These are phyloP conservation scores for Glebionis coronaria DNA, from an alignment of 129 eudicot genomes.

Conservation along the genomic window DNA sequence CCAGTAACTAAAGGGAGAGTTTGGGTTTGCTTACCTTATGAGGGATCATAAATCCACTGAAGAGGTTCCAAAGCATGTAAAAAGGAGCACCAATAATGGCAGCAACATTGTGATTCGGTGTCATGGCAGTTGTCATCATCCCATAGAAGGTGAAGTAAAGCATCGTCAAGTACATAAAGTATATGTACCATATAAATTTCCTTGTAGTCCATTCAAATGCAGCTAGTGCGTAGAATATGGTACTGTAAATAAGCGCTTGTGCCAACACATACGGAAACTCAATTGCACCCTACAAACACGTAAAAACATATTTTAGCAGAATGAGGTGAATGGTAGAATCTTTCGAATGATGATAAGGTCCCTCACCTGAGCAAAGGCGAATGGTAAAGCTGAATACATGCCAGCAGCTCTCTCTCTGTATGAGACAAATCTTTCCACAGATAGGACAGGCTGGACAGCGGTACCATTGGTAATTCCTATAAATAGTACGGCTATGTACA, in stretches of 20 bases:
- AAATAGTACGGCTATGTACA: conserved; percentile 84
- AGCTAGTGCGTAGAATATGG: conserved; percentile 77
- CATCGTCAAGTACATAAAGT: conserved; percentile 75
- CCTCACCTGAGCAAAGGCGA: conserved; percentile 90
- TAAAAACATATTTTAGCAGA: background rate
- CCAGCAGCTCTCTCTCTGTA: conserved; percentile 98
- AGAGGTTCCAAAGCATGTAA: conserved; percentile 99
- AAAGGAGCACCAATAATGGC: conserved; percentile 94
- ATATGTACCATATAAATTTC: conserved; percentile 74
- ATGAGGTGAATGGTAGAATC: background rate
- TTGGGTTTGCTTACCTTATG: conserved; percentile 58
- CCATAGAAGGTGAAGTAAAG: conserved; percentile 95
- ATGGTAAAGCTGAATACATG: conserved; percentile 93
- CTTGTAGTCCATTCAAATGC: conserved; percentile 76
- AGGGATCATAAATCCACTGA: conserved; percentile 98
- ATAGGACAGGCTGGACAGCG: conserved; percentile 95
- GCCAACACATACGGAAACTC: conserved; percentile 92
- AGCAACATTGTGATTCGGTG: conserved; percentile 95
- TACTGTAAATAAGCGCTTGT: conserved; percentile 75
- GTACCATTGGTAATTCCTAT: conserved; percentile 91
- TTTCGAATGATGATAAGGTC: too few species aligned
- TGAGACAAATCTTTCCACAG: conserved; percentile 95
- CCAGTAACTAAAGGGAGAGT: background rate
- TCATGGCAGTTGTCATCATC: conserved; percentile 98
- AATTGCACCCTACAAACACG: conserved; percentile 68